Base-by-base conservation (phyloP, 306 rosid species). In the Glycine tomentella region DNA sequence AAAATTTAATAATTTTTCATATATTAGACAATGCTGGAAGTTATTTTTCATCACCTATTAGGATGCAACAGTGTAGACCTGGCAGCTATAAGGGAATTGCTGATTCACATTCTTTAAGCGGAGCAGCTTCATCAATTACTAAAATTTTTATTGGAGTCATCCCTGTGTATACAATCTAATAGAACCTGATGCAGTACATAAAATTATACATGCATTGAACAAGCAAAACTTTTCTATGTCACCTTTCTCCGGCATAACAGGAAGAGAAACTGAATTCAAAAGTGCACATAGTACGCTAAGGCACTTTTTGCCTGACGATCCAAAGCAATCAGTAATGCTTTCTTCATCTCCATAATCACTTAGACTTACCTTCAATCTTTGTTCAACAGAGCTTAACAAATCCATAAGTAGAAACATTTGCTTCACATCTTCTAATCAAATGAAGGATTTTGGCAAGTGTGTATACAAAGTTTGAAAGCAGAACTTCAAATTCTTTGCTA, bases 61-160 rank as follows among this genome's bases (percentile, higher is more conserved):
- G 84, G 13, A 87, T 69, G 7, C 87, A 86, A 68, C 73, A 75
- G 4, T 76, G 58, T 20, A 34, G 38, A 1, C 88, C 91, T 7
- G 84, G 75, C 0, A 89, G 81, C 74, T 82, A 90, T 55, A 89
- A 63, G 0, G 92, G 91, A 51, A 91, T 84, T 45, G 50, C 50
- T 45, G 50, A 45, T 45, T 45, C 50, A 45, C 50, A 45, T 45
- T 45, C 50, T 45, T 45, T 45, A 0, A 45, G 50, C 50, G 3
- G 4, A 0, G 82, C 91, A 1, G 90, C 90, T 65, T 91, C 95
- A 66, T 91, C 95, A 14, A 91, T 83, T 0, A 89, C 86, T 65
- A 89, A 16, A 64, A 84, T 75, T 25, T 80, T 80, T 1, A 87
- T 38, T 11, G 9, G 17, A 0, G 9, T 6, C 72, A 20, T 74